Conservation (phyloP, 1,284 basidiomycete genomes). For the Neonothopanus nambi region DNA sequence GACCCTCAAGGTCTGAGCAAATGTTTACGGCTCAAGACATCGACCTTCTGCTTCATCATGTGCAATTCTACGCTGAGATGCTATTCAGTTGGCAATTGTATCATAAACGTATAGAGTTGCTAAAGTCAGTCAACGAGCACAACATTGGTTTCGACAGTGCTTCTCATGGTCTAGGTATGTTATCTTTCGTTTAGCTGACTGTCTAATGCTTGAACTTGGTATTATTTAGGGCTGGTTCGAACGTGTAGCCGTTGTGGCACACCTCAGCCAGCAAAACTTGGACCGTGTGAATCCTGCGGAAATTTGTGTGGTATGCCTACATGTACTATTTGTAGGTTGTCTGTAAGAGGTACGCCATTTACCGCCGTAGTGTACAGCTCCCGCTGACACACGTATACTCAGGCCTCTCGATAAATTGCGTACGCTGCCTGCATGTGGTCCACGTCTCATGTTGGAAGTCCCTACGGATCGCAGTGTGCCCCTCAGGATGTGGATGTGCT, state of each 20-base stretch:
- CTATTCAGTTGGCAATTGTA: slow-evolving; percentile 70
- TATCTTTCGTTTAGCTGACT: not conserved
- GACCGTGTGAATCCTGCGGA: slow-evolving; percentile 52
- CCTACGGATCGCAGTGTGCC: slow-evolving; percentile 49
- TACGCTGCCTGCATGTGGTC: slow-evolving; percentile 64
- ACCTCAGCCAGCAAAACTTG: slow-evolving; percentile 33
- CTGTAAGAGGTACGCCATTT: slow-evolving; percentile 65
- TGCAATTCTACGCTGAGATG: slow-evolving; percentile 74
- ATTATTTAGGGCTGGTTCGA: slow-evolving; percentile 35
- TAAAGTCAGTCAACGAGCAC: slow-evolving; percentile 55
- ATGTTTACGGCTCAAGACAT: slow-evolving; percentile 38
- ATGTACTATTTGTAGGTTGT: slow-evolving; percentile 77
- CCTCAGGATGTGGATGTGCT: slow-evolving; percentile 64
- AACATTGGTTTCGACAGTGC: slow-evolving; percentile 27
- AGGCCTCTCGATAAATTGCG: slow-evolving; percentile 74
- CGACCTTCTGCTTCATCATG: slow-evolving; percentile 55
- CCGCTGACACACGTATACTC: slow-evolving; percentile 3
- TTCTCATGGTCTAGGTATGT: slow-evolving; percentile 42
- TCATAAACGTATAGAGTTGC: slow-evolving; percentile 66
- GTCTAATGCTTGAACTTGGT: not conserved
- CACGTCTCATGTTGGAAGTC: slow-evolving; percentile 66
- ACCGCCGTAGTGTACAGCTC: not conserved
- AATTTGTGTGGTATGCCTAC: slow-evolving; percentile 43
- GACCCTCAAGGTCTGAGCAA: slow-evolving; percentile 22
- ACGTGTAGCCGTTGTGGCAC: slow-evolving; percentile 38